Conservation (phyloP, 768 basidiomycete genomes). For the Trametes cubensis region DNA sequence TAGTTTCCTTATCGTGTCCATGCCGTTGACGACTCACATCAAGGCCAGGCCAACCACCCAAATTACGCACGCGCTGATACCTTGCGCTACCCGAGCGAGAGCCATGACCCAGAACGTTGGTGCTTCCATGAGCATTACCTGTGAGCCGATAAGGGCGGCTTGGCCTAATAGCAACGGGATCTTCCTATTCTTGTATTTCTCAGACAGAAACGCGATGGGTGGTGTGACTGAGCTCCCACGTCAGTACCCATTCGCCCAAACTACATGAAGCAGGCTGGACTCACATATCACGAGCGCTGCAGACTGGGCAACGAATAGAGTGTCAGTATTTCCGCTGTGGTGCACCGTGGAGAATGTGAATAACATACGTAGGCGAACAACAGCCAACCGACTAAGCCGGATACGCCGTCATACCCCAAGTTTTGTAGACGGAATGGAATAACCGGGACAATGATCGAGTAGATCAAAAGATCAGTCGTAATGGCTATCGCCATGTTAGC, state of each 20-base stretch:
- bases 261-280: not conserved
- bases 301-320: constrained; percentile 28
- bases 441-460: constrained; percentile 44
- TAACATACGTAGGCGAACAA: constrained; percentile 42
- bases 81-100: constrained; percentile 43
- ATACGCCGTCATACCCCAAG: constrained; percentile 39
- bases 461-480: constrained; percentile 40
- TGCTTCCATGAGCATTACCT: constrained; percentile 45
- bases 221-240: constrained; percentile 36
- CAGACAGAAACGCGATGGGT: constrained; percentile 40
- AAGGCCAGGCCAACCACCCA: constrained; percentile 45
- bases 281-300: constrained; percentile 37
- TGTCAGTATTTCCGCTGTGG: constrained; percentile 2
- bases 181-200: constrained; percentile 37
- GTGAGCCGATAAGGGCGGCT: constrained; percentile 38
- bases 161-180: constrained; percentile 37
- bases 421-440: constrained; percentile 41
- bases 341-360: not conserved
- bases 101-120: constrained; percentile 43
- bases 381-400: constrained; percentile 42
- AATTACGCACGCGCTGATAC: constrained; percentile 43
- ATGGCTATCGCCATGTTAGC: constrained; percentile 29
- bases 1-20: not conserved
- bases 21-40: constrained; percentile 31
- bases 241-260: not conserved